Evolutionary conservation across 2,329 filamentous ascomycete species (phyloP), one percentile per base, ranked within the genome.

Genomic region (Cytospora leucostoma): DNA sequence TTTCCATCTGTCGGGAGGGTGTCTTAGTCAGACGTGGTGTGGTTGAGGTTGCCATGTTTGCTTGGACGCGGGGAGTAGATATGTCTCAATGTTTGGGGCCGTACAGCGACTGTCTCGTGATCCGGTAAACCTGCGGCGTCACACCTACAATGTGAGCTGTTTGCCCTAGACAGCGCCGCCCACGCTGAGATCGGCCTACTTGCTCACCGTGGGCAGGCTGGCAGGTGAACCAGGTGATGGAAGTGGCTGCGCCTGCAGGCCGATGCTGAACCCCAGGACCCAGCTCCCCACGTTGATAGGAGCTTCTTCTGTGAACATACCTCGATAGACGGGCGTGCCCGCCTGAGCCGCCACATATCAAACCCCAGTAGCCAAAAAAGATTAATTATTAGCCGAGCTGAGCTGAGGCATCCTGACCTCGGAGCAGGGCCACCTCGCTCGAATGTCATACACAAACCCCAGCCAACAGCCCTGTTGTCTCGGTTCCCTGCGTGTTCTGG

Each of bases 381-480:
- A 44, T 47, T 19, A 47, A 47, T 19, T 47, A 21, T 47, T 47
- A 47, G 44, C 19, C 21, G 44, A 47, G 44, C 19, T 47, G 44
- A 47, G 44, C 44, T 47, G 44, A 21, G 19, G 44, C 44, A 47
- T 47, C 44, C 21, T 19, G 44, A 38, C n/a, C 35, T 10, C 33
- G 32, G 32, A 19, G 13, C 51, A 61, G 19, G 17, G 19, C 19
- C 8, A 6, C 10, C 7, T 44, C 37, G 38, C 51, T 37, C 51
- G 58, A 53, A 13, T 32, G 51, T 61, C 34, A 27, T 51, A 61
- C 52, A 35, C n/a, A 10, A 19, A 21, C 2, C n/a, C 44, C 44
- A 21, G 38, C 51, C 59, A 61, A 51, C 37, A 54, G 51, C 59
- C 59, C 49, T 53, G 38, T 55, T 61, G 59, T 55, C 38, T 52